Evolutionary conservation across 495 filamentous ascomycete species (phyloP).

Genomic region (Aspergillus steynii): DNA sequence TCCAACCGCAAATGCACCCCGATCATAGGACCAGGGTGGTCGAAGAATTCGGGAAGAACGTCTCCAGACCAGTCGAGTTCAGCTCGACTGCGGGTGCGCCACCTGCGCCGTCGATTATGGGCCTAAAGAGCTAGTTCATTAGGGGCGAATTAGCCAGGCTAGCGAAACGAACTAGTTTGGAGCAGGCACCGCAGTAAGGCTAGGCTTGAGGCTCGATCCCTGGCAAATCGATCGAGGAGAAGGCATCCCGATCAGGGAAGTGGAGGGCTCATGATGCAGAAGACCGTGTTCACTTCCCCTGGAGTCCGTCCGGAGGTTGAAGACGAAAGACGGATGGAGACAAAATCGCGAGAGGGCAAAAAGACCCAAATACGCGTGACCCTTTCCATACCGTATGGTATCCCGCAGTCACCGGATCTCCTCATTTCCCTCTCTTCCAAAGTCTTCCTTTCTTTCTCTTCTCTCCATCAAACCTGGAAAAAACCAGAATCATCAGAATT

Average conservation of each 20-base stretch:
- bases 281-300: no score
- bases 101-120: constrained; percentile 15
- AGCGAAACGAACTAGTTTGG: constrained; percentile 1
- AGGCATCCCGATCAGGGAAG: neutral
- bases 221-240: constrained; percentile 3
- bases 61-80: constrained; percentile 26
- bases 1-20: constrained; percentile 10
- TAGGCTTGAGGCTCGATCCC: constrained; percentile 23
- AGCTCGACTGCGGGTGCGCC: constrained; percentile 37
- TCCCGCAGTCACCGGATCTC: neutral
- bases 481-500: no score
- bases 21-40: constrained; percentile 17
- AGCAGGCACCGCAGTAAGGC: constrained; percentile 19
- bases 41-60: constrained; percentile 20
- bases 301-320: neutral
- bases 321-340: neutral
- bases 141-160: constrained; percentile 16
- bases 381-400: no score
- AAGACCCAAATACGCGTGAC: neutral
- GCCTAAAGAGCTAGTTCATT: constrained; percentile 18
- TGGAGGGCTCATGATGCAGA: neutral
- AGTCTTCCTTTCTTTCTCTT: no score
- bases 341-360: no score
- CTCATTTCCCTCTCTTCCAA: neutral
- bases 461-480: no score